Base-by-base conservation (phyloP, 176 grass and related monocot genomes). In the Triticum timopheevii region DNA sequence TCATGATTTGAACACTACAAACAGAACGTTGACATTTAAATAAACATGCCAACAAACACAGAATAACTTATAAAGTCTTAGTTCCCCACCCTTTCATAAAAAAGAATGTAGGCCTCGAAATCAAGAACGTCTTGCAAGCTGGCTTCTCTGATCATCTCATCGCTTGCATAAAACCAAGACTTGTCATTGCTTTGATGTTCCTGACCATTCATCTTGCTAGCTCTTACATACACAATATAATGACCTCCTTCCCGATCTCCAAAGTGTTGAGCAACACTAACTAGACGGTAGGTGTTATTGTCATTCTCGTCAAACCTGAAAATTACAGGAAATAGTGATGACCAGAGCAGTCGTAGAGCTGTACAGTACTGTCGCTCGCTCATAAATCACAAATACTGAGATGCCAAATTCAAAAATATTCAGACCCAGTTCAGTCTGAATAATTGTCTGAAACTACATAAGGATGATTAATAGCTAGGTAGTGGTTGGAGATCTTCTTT, bases 171-270 rank as follows among this genome's bases (percentile, higher is more conserved):
- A 85, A 90, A 94, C 89, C 89, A 92, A 8, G 84, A 91, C 28
- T 88, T 68, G 6, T 13, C 64, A 24, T 8, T 58, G 28, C 47
- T 84, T 68, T 75, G 69, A 23, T 80, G 80, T n/a, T 80, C 64
- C 61, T 59, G 88, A 27, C 72, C 81, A 11, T 77, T 70, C 7
- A 89, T 89, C 77, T 81, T 89, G 61, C 34, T n/a, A 69, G 83
- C 83, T 85, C 93, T 93, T 49, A 92, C 70, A 9, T 93, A 98
- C 0, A 91, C 93, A 40, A 92, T 78, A 59, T 98, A 98, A 77
- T 98, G 95, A 23, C 93, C 95, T 12, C 50, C 71, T 39, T 76
- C 44, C 91, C 90, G 88, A 83, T 70, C 76, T 85, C 95, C 95
- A 20, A 82, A 61, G 86, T 95, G 95, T 86, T 92, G 87, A 15